These are phyloP conservation scores for Cercospora beticola DNA, from an alignment of 2,329 filamentous ascomycete genomes.

Conservation along the genomic window DNA sequence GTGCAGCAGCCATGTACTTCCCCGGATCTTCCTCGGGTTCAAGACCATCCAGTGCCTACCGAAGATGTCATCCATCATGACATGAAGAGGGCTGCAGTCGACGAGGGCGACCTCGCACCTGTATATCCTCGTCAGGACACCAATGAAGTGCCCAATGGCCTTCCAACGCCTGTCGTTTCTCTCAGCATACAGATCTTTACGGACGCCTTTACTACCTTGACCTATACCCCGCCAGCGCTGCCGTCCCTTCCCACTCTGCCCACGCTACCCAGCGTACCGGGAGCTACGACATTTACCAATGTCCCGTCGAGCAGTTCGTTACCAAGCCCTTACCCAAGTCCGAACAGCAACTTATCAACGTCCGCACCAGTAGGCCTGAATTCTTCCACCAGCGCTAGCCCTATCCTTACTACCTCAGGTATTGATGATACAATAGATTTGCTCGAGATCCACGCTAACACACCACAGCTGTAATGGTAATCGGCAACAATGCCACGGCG, in stretches of 20 bases:
- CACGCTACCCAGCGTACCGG: constrained; percentile 14
- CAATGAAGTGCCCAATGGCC: neutral
- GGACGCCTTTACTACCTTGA: constrained; percentile 13
- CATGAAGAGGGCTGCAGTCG: constrained; percentile 17
- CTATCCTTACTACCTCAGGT: constrained; percentile 32
- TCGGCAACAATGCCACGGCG: constrained; percentile 23
- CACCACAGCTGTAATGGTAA: constrained; percentile 22
- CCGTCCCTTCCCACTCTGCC: constrained; percentile 15
- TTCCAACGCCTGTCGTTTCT: neutral
- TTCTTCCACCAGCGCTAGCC: constrained; percentile 14
- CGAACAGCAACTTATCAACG: constrained; percentile 13
- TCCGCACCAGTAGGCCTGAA: constrained; percentile 1
- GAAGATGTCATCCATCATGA: constrained; percentile 3
- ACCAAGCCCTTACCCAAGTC: constrained; percentile 4
- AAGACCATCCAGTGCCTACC: neutral
- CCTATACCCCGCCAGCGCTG: constrained; percentile 15
- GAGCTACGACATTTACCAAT: constrained; percentile 18
- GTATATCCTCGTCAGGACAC: constrained; percentile 28
- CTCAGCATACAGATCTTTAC: constrained; percentile 9
- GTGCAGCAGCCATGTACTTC: neutral
- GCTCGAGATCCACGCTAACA: constrained; percentile 15
- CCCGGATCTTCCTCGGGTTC: neutral
- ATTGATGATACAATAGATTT: neutral
- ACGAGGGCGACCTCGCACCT: constrained; percentile 23
- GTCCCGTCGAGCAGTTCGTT: constrained; percentile 13